These are phyloP conservation scores for Plasmopara muralis DNA, from an alignment of 352 stramenopile genomes.

Conservation along the genomic window DNA sequence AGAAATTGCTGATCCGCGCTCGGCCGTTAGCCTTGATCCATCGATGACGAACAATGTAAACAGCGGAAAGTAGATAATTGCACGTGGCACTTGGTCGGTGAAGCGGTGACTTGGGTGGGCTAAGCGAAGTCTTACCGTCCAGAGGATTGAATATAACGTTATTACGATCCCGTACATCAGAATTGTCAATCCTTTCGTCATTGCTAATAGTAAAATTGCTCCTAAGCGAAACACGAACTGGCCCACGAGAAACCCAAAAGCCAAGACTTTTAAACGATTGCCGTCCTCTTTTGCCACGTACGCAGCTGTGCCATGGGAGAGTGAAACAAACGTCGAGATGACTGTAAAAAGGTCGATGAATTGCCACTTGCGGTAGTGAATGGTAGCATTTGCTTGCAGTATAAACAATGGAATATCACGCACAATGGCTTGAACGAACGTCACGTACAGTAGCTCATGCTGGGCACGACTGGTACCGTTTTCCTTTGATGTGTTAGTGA, in stretches of 20 bases:
- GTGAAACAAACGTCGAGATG: slow-evolving; percentile 39
- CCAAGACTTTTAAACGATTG: slow-evolving; percentile 23
- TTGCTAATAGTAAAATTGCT: slow-evolving; percentile 58
- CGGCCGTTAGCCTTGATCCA: slow-evolving; percentile 34
- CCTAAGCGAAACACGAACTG: slow-evolving; percentile 58
- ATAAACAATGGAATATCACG: slow-evolving; percentile 68
- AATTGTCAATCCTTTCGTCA: slow-evolving; percentile 44
- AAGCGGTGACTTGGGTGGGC: slow-evolving; percentile 30
- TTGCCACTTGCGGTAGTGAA: slow-evolving; percentile 77
- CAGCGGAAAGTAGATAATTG: slow-evolving; percentile 58
- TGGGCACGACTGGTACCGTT: slow-evolving; percentile 1
- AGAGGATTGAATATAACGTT: slow-evolving; percentile 29
- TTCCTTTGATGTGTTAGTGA: slow-evolving; percentile 2
- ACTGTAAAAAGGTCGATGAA: slow-evolving; percentile 58
- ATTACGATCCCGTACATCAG: slow-evolving; percentile 32
- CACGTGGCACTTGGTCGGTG: slow-evolving; percentile 33
- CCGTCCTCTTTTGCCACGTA: slow-evolving; percentile 47
- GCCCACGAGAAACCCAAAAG: slow-evolving; percentile 41
- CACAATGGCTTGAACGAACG: slow-evolving; percentile 65
- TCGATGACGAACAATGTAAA: slow-evolving; percentile 61
- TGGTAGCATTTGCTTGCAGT: slow-evolving; percentile 67
- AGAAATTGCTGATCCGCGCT: slow-evolving; percentile 23
- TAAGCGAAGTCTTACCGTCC: slow-evolving; percentile 28
- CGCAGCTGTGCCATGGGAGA: slow-evolving; percentile 33
- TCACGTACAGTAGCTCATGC: slow-evolving; percentile 35